Base-by-base conservation (phyloP, 805 yeast species). In the Yamadazyma nakazawae region DNA sequence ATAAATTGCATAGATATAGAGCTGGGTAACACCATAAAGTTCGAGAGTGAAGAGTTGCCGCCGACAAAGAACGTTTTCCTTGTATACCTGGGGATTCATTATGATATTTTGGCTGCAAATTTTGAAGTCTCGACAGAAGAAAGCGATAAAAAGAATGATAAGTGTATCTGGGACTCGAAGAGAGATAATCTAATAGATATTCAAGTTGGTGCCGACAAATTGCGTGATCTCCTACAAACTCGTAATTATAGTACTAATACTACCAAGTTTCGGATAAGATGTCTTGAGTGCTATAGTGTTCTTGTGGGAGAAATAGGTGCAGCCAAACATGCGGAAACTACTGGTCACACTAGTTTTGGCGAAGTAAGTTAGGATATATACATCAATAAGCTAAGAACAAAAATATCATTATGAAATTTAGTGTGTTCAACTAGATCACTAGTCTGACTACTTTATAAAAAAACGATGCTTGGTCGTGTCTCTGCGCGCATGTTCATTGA, bases 61-160 rank as follows among this genome's bases (percentile, higher is more conserved):
- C 66, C 67, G 3, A 52, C 57, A 0, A 59, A 59, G 4, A 82
- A 76, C 55, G 73, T 82, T n/a, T 64, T 79, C 13, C 65, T 86
- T 17, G 63, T 82, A 9, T 86, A 85, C 57, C 75, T 78, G 34
- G 94, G 94, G 0, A 77, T 85, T 41, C 95, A 86, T 63, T 86
- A 85, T 60, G 94, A 86, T 60, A 68, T 74, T n/a, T 62, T 72
- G 37, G 37, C 43, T 18, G 40, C 48, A 8, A 65, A 74, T 25
- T 6, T 30, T 1, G 42, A 30, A 8, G 46, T 55, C 44, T 50
- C 62, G 1, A 56, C 53, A 4, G 49, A 42, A 12, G 55, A 51
- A 11, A 55, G 58, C 13, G 64, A 62, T 18, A 61, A 60, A 18
- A 56, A 51, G 1, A 48, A 57, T 2, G 81, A 76, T 53, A 50